phyloP scores from a whole-genome alignment of 2,329 filamentous ascomycete species.

The Fonsecaea monophora region DNA sequence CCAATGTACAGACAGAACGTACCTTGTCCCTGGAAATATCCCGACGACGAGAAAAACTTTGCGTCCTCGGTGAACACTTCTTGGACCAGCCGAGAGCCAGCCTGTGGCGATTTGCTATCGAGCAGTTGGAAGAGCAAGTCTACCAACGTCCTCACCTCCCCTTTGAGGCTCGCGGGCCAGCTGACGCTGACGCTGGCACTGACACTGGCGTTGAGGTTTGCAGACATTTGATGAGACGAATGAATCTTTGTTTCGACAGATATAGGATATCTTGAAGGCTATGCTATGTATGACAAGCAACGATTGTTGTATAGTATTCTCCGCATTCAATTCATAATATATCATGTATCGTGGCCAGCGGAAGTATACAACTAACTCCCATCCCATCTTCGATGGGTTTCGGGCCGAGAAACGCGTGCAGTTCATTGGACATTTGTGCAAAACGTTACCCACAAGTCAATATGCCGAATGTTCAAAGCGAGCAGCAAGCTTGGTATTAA shows the following conservation, averaged over 20 bases:
- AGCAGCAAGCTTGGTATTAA: background rate
- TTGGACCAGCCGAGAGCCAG: slow-evolving; percentile 1
- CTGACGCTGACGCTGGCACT: background rate
- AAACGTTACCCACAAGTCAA: too few relatives aligned
- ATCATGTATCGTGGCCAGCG: background rate
- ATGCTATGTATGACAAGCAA: background rate
- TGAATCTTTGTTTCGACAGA: background rate
- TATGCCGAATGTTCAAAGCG: background rate
- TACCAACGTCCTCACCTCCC: background rate
- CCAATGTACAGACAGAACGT: background rate
- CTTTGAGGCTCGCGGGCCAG: background rate
- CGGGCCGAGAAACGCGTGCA: background rate
- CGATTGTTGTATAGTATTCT: background rate
- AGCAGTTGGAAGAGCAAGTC: slow-evolving; percentile 3
- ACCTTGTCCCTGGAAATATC: background rate
- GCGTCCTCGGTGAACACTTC: slow-evolving; percentile 6
- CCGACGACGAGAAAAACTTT: background rate
- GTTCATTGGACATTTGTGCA: background rate
- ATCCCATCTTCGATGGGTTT: background rate
- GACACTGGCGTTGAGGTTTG: background rate
- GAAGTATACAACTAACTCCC: background rate
- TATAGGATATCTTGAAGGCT: background rate
- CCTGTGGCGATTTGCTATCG: background rate
- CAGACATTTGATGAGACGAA: background rate
- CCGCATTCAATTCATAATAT: background rate